These are phyloP conservation scores for Saturnispora dispora DNA, from an alignment of 805 yeast genomes.

Conservation along the genomic window DNA sequence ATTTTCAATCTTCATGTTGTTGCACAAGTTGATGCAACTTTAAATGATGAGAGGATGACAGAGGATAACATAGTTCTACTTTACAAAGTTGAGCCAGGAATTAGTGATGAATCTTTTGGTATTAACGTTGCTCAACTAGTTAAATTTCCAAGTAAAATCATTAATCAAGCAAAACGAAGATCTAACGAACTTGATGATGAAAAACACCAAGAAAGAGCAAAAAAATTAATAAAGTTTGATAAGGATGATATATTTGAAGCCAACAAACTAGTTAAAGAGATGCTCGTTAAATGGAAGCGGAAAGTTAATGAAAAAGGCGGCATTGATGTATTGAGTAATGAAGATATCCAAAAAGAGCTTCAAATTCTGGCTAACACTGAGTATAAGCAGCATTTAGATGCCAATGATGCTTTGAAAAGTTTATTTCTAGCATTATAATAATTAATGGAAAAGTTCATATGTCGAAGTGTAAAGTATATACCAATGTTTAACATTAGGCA, in stretches of 20 bases:
- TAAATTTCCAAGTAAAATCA: slow-evolving; percentile 81
- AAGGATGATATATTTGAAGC: slow-evolving; percentile 48
- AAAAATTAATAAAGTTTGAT: slow-evolving; percentile 43
- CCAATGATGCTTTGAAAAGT: slow-evolving; percentile 17
- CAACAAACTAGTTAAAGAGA: slow-evolving; percentile 37
- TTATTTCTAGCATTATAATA: slow-evolving; percentile 8
- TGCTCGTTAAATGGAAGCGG: slow-evolving; percentile 47
- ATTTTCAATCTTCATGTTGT: slow-evolving; percentile 87
- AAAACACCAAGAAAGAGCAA: slow-evolving; percentile 26
- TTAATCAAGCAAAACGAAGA: slow-evolving; percentile 91
- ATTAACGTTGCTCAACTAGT: slow-evolving; percentile 96
- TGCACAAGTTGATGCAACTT: slow-evolving; percentile 64
- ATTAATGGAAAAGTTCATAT: background rate
- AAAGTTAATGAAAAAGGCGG: slow-evolving; percentile 36
- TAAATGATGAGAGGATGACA: slow-evolving; percentile 24
- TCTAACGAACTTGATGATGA: slow-evolving; percentile 72
- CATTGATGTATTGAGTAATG: slow-evolving; percentile 34
- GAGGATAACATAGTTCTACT: slow-evolving; percentile 72
- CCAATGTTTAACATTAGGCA: too few relatives aligned
- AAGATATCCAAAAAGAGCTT: slow-evolving; percentile 33
- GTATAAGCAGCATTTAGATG: slow-evolving; percentile 13
- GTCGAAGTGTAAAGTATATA: background rate
- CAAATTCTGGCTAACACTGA: slow-evolving; percentile 27
- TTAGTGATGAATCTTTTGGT: slow-evolving; percentile 93
- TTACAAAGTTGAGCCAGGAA: slow-evolving; percentile 94